Conservation (phyloP, 768 basidiomycete species). For the Tephrocybe sp. region DNA sequence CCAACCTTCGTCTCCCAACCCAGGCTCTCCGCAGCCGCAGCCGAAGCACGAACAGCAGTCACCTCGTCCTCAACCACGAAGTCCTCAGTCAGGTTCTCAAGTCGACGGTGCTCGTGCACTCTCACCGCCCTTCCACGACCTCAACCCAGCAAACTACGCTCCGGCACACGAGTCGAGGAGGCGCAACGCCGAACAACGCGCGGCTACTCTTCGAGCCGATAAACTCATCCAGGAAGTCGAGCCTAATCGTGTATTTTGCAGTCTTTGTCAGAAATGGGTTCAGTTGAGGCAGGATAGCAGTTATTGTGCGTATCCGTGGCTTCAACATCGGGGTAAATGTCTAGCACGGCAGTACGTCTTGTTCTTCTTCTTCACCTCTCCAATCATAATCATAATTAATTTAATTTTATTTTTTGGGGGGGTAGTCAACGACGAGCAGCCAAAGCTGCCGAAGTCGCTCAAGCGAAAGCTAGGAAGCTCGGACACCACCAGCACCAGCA, state of each 20-base stretch:
- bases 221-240: constrained; percentile 65
- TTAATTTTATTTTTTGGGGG: constrained; percentile 1
- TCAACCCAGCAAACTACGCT: constrained; percentile 54
- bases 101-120: neutral
- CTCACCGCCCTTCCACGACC: constrained; percentile 46
- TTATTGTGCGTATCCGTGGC: constrained; percentile 82
- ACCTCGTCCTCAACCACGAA: neutral
- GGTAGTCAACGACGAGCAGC: constrained; percentile 54
- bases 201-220: constrained; percentile 67
- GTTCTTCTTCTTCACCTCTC: too few species aligned
- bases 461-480: constrained; percentile 35
- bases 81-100: neutral
- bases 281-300: constrained; percentile 75
- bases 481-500: neutral
- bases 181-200: constrained; percentile 77
- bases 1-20: constrained; percentile 2
- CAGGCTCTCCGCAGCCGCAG: neutral
- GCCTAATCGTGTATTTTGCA: constrained; percentile 72
- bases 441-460: constrained; percentile 51
- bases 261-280: constrained; percentile 78
- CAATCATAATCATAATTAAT: neutral
- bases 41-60: neutral
- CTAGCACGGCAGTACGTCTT: constrained; percentile 59
- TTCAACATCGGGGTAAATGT: constrained; percentile 76
- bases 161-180: constrained; percentile 65